Base-by-base conservation (phyloP, 2,329 filamentous ascomycete species). In the Pseudocercospora fijiensis region DNA sequence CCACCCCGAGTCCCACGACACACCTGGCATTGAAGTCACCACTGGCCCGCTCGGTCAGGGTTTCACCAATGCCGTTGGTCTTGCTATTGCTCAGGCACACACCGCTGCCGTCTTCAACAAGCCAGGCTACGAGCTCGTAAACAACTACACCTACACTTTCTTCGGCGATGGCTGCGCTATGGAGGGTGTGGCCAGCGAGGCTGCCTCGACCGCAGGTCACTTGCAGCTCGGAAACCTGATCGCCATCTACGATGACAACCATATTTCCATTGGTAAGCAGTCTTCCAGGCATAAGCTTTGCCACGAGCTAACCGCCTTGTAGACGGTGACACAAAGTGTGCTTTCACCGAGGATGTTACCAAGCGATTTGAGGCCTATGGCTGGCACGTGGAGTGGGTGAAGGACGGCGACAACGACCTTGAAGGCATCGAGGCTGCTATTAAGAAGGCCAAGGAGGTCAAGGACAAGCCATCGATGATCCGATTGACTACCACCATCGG, bases 191-290 rank as follows among this genome's bases (percentile, higher is more conserved):
- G 92, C 95, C 71, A 87, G 87, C 77, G 95, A 99, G 85, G 94
- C 95, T 75, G 91, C 86, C 73, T 96, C 92, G 66, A 86, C 92
- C 72, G 95, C 95, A 72, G 95, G 95, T 77, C 95, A 99, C 84
- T 86, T 98, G 80, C 90, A 98, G 86, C 88, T 99, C 70, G 95
- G 94, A 78, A 99, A 98, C 86, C 85, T 99, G 76, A 98, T 98
- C 81, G 88, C 87, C 80, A 86, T 99, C 81, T 99, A 94, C 81
- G 95, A 99, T 78, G 95, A 99, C 85, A 99, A 99, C 87, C 90
- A 96, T 80, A 98, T 99, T 77, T 96, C 86, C 71, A 88, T 88
- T 74, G 86, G 86, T 88, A 77, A 77, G 84, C 65, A 27, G 16
- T 16, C 7, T 45, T 10, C 16, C 3, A 41, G 24, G 9, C 8